phyloP scores from a whole-genome alignment of 1,284 basidiomycete genomes.

The Tremellales sp. region DNA sequence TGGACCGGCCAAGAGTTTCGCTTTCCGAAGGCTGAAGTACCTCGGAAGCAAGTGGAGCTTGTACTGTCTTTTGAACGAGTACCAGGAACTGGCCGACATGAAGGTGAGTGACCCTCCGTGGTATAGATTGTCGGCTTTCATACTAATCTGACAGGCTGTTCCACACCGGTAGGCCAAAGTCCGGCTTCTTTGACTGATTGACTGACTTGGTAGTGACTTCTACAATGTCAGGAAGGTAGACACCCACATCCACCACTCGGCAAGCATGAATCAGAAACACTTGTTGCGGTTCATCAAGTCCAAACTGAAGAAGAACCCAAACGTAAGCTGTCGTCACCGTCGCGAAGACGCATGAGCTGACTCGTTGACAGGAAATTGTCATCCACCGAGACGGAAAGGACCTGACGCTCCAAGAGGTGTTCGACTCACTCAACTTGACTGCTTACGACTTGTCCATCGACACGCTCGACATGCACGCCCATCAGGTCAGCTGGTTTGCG shows the following conservation, averaged over 20 bases:
- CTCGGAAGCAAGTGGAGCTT: conserved; percentile 93
- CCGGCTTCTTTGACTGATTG: background rate
- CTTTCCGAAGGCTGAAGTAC: conserved; percentile 88
- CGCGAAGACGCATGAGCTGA: no score
- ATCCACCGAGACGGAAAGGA: conserved; percentile 90
- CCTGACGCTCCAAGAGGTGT: conserved; percentile 88
- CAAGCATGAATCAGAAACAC: conserved; percentile 99
- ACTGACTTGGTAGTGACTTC: conserved; percentile 67
- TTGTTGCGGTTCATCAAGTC: conserved; percentile 98
- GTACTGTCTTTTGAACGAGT: conserved; percentile 89
- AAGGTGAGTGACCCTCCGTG: conserved; percentile 53
- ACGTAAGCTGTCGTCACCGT: conserved; percentile 37
- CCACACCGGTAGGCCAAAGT: conserved; percentile 60
- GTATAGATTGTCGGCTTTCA: background rate
- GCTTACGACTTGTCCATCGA: conserved; percentile 99
- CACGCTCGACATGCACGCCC: conserved; percentile 98
- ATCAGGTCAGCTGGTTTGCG: conserved; percentile 57
- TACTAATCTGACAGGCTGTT: conserved; percentile 51
- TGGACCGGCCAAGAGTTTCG: conserved; percentile 94
- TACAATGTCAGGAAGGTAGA: conserved; percentile 98
- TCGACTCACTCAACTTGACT: conserved; percentile 88
- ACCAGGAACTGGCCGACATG: conserved; percentile 92
- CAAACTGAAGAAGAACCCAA: conserved; percentile 61
- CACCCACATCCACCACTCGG: conserved; percentile 97
- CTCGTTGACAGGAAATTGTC: conserved; percentile 71